Percentiles rank a stretch among this genome's conserved stretches.
These are phyloP conservation scores for Cinnamomum chago DNA, from an alignment of 164 flowering plant species.

Conservation along the genomic window DNA sequence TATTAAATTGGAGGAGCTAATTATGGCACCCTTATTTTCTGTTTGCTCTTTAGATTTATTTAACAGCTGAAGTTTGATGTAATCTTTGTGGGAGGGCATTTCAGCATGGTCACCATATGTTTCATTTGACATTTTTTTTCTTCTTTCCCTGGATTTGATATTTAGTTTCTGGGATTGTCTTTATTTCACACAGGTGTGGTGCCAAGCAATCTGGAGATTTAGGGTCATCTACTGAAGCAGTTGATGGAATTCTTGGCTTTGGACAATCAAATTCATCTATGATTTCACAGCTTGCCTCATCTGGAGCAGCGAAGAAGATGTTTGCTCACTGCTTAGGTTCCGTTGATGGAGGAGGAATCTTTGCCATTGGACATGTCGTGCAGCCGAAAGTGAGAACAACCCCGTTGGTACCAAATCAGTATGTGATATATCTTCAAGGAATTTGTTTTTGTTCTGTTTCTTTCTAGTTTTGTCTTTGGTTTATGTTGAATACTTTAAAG, in stretches of 20 bases:
- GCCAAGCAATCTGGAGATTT: slow-evolving; percentile 74
- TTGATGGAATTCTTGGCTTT: slow-evolving; percentile 95
- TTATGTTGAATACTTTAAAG: no score
- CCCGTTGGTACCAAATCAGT: slow-evolving; percentile 77
- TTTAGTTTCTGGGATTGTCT: background rate
- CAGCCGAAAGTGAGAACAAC: slow-evolving; percentile 74
- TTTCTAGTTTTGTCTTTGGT: background rate
- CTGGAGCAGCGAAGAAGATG: slow-evolving; percentile 67
- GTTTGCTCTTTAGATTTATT: no score
- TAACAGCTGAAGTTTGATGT: no score
- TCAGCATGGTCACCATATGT: background rate
- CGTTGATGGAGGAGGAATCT: slow-evolving; percentile 83
- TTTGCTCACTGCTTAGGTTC: slow-evolving; percentile 90
- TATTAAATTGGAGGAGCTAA: no score
- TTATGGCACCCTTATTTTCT: no score
- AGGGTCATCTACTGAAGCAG: slow-evolving; percentile 60
- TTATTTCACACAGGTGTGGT: slow-evolving; percentile 55
- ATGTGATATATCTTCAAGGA: slow-evolving; percentile 31
- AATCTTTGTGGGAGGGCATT: no score
- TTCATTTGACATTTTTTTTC: background rate
- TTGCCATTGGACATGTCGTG: slow-evolving; percentile 84
- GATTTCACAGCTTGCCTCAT: slow-evolving; percentile 80
- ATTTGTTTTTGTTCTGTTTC: background rate
- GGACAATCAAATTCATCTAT: slow-evolving; percentile 88
- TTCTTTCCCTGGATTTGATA: background rate